A percentile compares a stretch with the other conserved stretches of the same genome.
Evolutionary conservation across 2,329 filamentous ascomycete genomes (phyloP).

Genomic region (Xylariales sp.): DNA sequence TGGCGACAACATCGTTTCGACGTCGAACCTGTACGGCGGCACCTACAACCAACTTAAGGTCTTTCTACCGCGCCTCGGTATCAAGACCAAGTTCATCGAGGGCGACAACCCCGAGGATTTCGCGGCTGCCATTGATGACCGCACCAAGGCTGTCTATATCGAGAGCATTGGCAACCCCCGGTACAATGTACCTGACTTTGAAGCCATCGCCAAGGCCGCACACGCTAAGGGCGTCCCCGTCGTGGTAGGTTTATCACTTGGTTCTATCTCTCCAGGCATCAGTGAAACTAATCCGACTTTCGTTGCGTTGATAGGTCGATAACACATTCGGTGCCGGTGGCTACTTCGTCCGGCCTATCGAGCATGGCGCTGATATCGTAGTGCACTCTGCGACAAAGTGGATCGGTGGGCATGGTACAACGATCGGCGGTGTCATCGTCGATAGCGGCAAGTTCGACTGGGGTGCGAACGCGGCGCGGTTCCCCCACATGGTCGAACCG

Average conservation of each 20-base stretch:
- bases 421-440: constrained; percentile 85
- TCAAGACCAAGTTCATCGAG: constrained; percentile 86
- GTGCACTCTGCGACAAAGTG: constrained; percentile 96
- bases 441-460: constrained; percentile 95
- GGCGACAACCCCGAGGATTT: constrained; percentile 85
- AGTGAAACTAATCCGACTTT: constrained; percentile 12
- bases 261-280: background rate
- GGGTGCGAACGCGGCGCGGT: constrained; percentile 83
- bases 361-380: constrained; percentile 92
- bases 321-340: constrained; percentile 97
- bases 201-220: constrained; percentile 84
- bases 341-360: constrained; percentile 86
- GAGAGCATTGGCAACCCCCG: constrained; percentile 94
- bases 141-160: constrained; percentile 91
- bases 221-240: constrained; percentile 75
- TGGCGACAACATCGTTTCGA: constrained; percentile 94
- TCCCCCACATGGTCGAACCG: constrained; percentile 93
- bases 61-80: constrained; percentile 84
- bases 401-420: constrained; percentile 96
- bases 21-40: constrained; percentile 90
- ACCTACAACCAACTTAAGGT: constrained; percentile 99
- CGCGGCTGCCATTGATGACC: constrained; percentile 85
- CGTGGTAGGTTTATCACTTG: constrained; percentile 59
- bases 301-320: constrained; percentile 69
- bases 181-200: constrained; percentile 93